Base-by-base conservation (phyloP, 2,329 filamentous ascomycete species). In the Botryosphaeria dothidea region DNA sequence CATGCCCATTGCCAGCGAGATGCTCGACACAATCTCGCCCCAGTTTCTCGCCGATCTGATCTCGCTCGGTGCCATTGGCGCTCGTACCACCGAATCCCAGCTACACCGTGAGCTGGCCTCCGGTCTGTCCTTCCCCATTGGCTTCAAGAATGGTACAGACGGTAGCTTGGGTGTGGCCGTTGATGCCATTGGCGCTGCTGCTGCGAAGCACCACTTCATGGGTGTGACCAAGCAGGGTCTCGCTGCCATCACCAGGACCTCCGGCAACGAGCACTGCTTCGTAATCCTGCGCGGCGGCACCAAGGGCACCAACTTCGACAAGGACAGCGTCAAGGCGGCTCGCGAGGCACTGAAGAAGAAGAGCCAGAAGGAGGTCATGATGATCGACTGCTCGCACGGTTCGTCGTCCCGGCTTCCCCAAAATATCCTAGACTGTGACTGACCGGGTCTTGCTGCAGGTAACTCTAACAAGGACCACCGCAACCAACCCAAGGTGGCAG, bases 61-160 rank as follows among this genome's bases (percentile, higher is more conserved):
- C 78, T 96, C 92, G 0, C 89, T 98, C 27, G 95, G 95, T 67
- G 95, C 95, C 66, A 96, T 99, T 74, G 95, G 95, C 68, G 95
- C 95, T 48, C 88, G 95, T 70, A 99, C 95, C 48, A 99, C 95
- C 57, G 95, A 99, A 83, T 95, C 91, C 64, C 95, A 99, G 82
- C 85, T 98, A 69, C 95, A 99, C 82, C 90, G 95, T 68, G 95
- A 99, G 83, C 87, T 99, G 68, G 95, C 95, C 4, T 96, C 92
- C 29, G 95, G 95, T 71, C 86, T 98, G 62, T 96, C 92, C 65
- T 98, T 97, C 90, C 95, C 95, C 23, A 93, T 99, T 70, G 95
- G 95, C 66, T 99, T 97, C 90, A 99, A 99, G 88, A 99, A 99
- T 80, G 95, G 95, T 67, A 99, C 95, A 25, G 95, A 99, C 74